Evolutionary conservation across 1,139 yeast species (phyloP), one percentile per base, ranked within the genome.

Genomic region (Sugiyamaella grinbergsii): DNA sequence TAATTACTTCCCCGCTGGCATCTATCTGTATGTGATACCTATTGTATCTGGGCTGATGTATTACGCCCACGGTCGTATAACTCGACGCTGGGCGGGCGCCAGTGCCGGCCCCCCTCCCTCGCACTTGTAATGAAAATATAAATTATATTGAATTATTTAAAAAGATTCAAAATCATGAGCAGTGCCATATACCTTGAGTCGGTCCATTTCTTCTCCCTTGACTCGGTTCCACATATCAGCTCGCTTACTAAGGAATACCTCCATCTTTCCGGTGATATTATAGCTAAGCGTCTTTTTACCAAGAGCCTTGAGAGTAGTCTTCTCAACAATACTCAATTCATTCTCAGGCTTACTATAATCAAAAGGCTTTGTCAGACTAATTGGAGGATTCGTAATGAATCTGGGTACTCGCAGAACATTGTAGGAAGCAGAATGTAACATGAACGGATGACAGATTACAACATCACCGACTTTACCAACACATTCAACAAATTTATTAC

Each of bases 401-500:
- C 53, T 26, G 19, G 50, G 53, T 10, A 50, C 47, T 24, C 53
- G 31, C 18, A 50, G 40, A 19, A 46, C 36, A 34, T 50, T 50
- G 26, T 34, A 41, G 19, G 53, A 45, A 3, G 53, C 53, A 5
- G 53, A 50, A 28, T 50, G 53, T 15, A 50, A 15, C 53, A 50
- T 50, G 22, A 50, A 46, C 18, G 53, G 53, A 22, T 50, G 53
- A 16, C 46, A 37, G 13, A 50, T 18, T 5, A 50, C 50, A 2
- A 50, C 53, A 33, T 50, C 53, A 11, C 53, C 53, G 10, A 50
- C 47, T 18, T 46, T 41, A 15, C 53, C 53, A 16, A 40, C 31
- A 34, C 46, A 37, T 31, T 50, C 53, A 2, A 50, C 53, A 40
- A 50, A 50, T 23, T 46, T 26, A 16, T 46, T 34, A 39, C 53